These are phyloP conservation scores for Capsella rubella DNA, from an alignment of 441 rosid species.

Conservation along the genomic window DNA sequence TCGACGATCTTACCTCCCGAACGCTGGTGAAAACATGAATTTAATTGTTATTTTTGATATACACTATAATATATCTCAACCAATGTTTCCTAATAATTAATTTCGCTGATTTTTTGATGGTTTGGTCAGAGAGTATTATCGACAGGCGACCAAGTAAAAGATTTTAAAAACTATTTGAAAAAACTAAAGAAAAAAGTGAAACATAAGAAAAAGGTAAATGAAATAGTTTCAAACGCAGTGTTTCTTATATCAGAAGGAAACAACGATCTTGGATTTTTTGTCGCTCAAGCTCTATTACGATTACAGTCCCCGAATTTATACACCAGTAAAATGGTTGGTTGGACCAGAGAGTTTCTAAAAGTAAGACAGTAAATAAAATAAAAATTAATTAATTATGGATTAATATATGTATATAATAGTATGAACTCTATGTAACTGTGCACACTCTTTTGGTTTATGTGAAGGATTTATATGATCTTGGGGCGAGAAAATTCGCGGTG, in stretches of 20 bases:
- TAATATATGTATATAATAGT: neutral
- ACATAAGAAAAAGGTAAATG: conserved; percentile 17
- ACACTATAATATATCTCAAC: conserved; percentile 5
- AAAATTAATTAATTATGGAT: neutral
- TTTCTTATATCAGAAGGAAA: conserved; percentile 45
- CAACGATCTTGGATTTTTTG: conserved; percentile 39
- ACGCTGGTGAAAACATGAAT: conserved; percentile 29
- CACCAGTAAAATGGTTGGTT: conserved; percentile 41
- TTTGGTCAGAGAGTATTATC: conserved; percentile 43
- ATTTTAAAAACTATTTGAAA: conserved; percentile 36
- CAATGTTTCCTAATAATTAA: conserved; percentile 1
- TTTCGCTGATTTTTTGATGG: neutral
- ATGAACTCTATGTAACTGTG: conserved; percentile 1
- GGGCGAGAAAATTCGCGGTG: conserved; percentile 47
- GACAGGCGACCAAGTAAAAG: conserved; percentile 35
- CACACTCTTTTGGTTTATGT: conserved; percentile 28
- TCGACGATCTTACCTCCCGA: conserved; percentile 37
- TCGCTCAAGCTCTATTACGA: conserved; percentile 19
- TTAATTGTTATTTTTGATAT: neutral
- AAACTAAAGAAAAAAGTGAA: conserved; percentile 24
- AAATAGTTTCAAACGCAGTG: conserved; percentile 42
- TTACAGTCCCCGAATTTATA: conserved; percentile 14
- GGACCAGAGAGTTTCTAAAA: conserved; percentile 36
- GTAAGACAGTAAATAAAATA: conserved; percentile 7
- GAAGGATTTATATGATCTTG: conserved; percentile 42